Base-by-base conservation (phyloP, 108 stramenopile genomes). In the Aurantiochytrium sp. region DNA sequence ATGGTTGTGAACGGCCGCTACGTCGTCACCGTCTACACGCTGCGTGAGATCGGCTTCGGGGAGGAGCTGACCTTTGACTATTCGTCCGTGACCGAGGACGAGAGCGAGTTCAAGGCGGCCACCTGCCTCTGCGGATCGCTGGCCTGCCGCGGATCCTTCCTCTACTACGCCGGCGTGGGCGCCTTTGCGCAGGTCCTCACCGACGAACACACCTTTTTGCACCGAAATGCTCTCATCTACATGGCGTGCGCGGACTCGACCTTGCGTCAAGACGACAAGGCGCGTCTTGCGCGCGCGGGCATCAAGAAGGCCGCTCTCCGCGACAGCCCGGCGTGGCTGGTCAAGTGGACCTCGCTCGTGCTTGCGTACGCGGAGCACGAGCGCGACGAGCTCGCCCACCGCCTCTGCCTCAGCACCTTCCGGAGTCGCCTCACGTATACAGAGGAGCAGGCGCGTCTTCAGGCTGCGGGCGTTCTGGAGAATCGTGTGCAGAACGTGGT, bases 21-120 rank as follows among this genome's bases (percentile, higher is more conserved):
- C 24, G 42, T 48, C 21, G 55, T 89, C 59, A 86, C 86, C 4
- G 45, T 89, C 15, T 86, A 85, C 31, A 89, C 89, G 15, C 31
- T 89, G 54, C 86, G 89, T 0, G 85, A 89, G 21, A 55, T 89
- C 15, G 24, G 59, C 12, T 89, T 55, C 37, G 89, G 89, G 5
- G 89, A 89, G 31, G 89, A 89, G 87, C 86, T 89, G 15, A 65
- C 55, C 4, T 69, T 89, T 48, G 89, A 89, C 50, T 89, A 89
- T 68, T 89, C 85, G 17, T 69, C 68, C 21, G 86, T 89, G 17
- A 89, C 89, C 8, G 50, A 85, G 36, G 85, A 85, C 10, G 89
- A 89, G 21, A 86, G 36, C 55, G 89, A 89, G 42, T 89, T 85
- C 55, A 59, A 68, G 17, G 89, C 89, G 12, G 89, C 89, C 4